Evolutionary conservation across 208 protist species (phyloP), one percentile per base, ranked within the genome.

Genomic region (Leishmania guyanensis): DNA sequence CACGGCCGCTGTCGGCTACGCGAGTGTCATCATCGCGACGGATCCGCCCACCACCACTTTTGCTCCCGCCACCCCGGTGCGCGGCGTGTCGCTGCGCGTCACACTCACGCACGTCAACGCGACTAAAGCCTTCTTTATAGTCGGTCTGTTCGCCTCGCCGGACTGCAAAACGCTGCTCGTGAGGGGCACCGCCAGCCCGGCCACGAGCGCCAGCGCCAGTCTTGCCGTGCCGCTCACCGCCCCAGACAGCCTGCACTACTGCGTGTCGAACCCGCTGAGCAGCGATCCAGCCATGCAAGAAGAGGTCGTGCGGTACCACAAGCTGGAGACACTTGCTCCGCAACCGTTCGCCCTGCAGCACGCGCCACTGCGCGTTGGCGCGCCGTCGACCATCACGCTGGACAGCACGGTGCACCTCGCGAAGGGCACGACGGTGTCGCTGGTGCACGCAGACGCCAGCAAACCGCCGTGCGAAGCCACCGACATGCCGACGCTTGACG

Each of bases 21-120:
- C 88, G 46, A 66, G 74, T 17, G 70, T 84, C 51, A 69, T 93
- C 48, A 84, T 74, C 51, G 88, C 88, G 20, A 68, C 85, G 5
- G 54, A 65, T 20, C 43, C 68, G 43, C 90, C 90, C 17, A 76
- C 60, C 17, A 20, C 86, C 22, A 80, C 58, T 8, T 70, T 90
- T 22, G 75, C 85, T 22, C 85, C 72, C 17, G 74, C 68, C 50
- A 85, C 48, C 69, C 75, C 80, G 12, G 83, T 77, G 33, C 50
- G 29, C 33, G 74, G 74, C 14, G 54, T 77, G 6, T 51, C 74
- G 8, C 22, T 77, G 48, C 50, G 36, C 54, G 56, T 43, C 14
- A 58, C 51, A 12, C 74, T 77, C 29, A n/a, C 22, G 5, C 74
- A 77, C 74, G 54, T 33, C 29, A 77, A 77, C 51, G 17, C 54